Evolutionary conservation across 805 yeast genomes (phyloP), one percentile per base, ranked within the genome.

Genomic region (Gaillardinia entomophila): DNA sequence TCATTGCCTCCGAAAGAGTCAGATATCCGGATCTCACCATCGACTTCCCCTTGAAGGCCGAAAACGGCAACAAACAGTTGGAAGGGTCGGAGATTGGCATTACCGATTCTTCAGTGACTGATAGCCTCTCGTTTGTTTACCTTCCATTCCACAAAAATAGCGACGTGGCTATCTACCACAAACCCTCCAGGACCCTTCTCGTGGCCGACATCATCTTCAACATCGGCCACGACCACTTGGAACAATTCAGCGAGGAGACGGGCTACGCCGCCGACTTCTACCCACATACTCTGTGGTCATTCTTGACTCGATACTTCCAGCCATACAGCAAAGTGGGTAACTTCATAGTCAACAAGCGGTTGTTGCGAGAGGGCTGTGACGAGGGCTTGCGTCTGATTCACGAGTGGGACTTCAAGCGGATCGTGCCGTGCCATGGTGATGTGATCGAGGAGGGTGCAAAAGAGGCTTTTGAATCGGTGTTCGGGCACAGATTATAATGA

Each of bases 121-220:
- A 36, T 16, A 26, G 35, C 32, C 29, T 46, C 12, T 28, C 40
- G 31, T 34, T 45, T 15, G 36, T 43, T 10, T 38, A 26, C 31
- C 31, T 45, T 28, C 27, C 28, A n/a, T n/a, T n/a, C n/a, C n/a
- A 19, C 10, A 51, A 43, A n/a, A 81, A 80, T 52, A 66, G 71
- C 48, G 88, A 81, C 50, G 53, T 81, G 32, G 69, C 75, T 3
- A 45, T 73, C 42, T 73, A 51, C 47, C 75, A 75, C 46, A 61
- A 58, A 27, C 49, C 52, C 11, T 57, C 75, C 23, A 70, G 69
- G 49, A 62, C 75, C 0, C 45, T 80, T 13, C 61, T 73, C 38
- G 76, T 70, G 43, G 87, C 79, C 11, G 87, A 81, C 50, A 49
- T 79, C 36, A 45, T 79, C 22, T 73, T 80, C 57, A 77, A 78